Evolutionary conservation across 805 yeast genomes (phyloP), one percentile per base, ranked within the genome.

Genomic region (Ogataea nonfermentans): DNA sequence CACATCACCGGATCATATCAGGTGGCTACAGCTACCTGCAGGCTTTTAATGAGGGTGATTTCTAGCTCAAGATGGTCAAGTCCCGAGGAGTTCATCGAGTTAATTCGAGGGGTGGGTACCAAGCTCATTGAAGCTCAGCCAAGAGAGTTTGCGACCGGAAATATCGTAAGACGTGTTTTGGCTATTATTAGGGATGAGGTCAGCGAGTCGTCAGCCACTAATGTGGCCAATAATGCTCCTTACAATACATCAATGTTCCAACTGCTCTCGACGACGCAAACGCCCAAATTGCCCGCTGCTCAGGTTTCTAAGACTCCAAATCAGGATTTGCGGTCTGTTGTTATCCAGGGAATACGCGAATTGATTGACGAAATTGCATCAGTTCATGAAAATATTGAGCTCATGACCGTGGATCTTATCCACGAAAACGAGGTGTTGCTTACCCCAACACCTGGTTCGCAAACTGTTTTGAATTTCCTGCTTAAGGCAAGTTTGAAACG

Each of bases 361-460:
- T 72, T 93, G 43, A 79, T 90, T 40, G 98, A 93, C 62, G 99
- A 93, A 63, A 84, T 93, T 39, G 75, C 84, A 16, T 84, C 84
- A 52, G 84, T 86, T 31, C 90, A 88, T 56, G 98, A 91, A 53
- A 91, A 91, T 41, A 81, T 93, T 28, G 95, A 89, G 62, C 77
- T 81, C 43, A 86, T 89, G 81, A 84, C 96, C 12, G 84, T 83
- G 25, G 99, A 93, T 57, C 73, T 93, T 68, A 88, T 93, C 57
- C 98, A 91, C 63, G 97, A 93, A 55, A 84, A 89, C 57, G 93
- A 85, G 61, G 75, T 85, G 15, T 63, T 85, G 30, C 68, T 88
- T 37, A 87, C 97, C 0, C 96, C 98, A n/a, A 89, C 98, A 0
- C 97, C 98, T 5, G 87, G 81, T 29, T 87, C 96, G 0, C 78